Conservation (phyloP, 148 eudicot species). For the Fagopyrum tataricum region DNA sequence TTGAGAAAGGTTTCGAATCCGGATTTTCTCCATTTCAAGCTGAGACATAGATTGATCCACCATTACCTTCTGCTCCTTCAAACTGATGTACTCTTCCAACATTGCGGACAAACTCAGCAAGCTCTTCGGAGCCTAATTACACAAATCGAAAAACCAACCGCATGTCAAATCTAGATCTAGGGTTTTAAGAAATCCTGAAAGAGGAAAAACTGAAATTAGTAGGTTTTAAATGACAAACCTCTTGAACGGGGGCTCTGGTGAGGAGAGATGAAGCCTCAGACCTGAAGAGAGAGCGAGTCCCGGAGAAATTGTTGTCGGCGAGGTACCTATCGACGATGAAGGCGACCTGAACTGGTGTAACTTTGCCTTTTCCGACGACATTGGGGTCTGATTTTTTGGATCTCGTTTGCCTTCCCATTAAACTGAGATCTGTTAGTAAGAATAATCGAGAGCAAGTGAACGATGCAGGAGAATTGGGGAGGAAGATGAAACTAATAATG, state of each 20-base stretch:
- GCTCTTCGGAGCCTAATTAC: constrained; percentile 47
- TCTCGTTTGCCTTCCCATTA: constrained; percentile 42
- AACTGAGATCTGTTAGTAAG: not conserved
- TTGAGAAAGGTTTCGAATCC: constrained; percentile 54
- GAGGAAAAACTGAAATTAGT: not conserved
- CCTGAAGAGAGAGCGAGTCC: constrained; percentile 55
- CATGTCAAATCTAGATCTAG: not conserved
- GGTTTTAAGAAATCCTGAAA: not conserved
- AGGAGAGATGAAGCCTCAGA: constrained; percentile 62
- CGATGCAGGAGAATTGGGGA: not conserved
- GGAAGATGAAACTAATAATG: not conserved
- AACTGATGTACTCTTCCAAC: constrained; percentile 60
- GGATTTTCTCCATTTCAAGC: constrained; percentile 44
- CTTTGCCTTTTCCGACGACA: constrained; percentile 48
- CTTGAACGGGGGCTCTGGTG: constrained; percentile 39
- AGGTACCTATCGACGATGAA: constrained; percentile 81
- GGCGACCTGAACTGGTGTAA: constrained; percentile 73
- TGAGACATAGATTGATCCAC: constrained; percentile 53
- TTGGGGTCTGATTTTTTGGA: constrained; percentile 21
- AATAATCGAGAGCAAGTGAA: not conserved
- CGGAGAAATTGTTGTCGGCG: constrained; percentile 46
- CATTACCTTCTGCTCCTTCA: constrained; percentile 68
- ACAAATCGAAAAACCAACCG: not conserved
- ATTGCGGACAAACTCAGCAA: constrained; percentile 61
- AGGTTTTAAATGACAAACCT: constrained; percentile 24